These are phyloP conservation scores for Oryza australiensis DNA, from an alignment of 176 grass and related monocot genomes.

Conservation along the genomic window DNA sequence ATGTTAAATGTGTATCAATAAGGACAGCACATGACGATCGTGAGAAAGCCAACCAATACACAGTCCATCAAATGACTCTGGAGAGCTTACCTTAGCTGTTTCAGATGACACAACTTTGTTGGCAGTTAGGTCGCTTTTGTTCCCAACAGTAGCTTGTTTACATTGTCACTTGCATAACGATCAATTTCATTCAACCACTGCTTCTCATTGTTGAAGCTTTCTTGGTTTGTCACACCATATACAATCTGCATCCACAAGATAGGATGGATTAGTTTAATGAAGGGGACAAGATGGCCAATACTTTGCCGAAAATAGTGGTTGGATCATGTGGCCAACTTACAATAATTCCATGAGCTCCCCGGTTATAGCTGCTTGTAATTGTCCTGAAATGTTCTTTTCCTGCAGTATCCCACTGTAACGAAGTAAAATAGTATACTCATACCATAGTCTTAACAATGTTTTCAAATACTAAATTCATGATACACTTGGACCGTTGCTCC, in stretches of 20 bases:
- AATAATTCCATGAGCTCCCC: constrained; percentile 89
- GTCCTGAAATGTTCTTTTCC: constrained; percentile 92
- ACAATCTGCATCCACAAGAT: constrained; percentile 51
- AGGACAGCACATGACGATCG: not conserved
- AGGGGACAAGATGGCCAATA: not conserved
- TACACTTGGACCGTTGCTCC: not conserved
- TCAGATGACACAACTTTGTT: constrained; percentile 75
- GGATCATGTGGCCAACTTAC: constrained; percentile 42
- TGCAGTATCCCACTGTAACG: constrained; percentile 82
- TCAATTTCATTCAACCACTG: constrained; percentile 89
- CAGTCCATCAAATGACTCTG: not conserved
- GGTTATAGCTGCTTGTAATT: constrained; percentile 91
- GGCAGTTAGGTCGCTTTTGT: constrained; percentile 76
- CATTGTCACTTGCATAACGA: constrained; percentile 77
- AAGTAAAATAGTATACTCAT: not conserved
- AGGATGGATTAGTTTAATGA: not conserved
- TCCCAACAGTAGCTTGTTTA: constrained; percentile 92
- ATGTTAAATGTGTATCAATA: too few species aligned
- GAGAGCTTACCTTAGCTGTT: constrained; percentile 59
- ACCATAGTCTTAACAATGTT: not conserved
- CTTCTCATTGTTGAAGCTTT: constrained; percentile 92
- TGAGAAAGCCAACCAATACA: not conserved
- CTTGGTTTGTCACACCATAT: constrained; percentile 79
- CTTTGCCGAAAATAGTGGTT: not conserved
- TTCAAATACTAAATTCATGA: not conserved